Conservation (phyloP, 495 filamentous ascomycete species). For the Sporormia fimetaria region DNA sequence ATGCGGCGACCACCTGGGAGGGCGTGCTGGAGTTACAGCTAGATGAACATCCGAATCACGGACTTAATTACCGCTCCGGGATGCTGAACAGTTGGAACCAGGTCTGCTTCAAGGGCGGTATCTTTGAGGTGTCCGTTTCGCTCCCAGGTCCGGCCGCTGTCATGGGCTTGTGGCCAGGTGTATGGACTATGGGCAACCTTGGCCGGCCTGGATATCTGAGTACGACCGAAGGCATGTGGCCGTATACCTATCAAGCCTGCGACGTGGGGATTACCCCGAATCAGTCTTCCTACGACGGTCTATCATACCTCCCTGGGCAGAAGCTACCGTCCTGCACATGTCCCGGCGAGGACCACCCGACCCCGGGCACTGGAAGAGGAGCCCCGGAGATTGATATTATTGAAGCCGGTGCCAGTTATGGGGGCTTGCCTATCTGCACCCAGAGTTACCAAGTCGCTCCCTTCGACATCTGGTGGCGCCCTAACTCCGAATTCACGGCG, state of each 20-base stretch:
- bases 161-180: conserved; percentile 67
- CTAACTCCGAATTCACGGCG: conserved; percentile 45
- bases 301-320: conserved; percentile 62
- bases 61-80: conserved; percentile 57
- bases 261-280: conserved; percentile 68
- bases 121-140: conserved; percentile 64
- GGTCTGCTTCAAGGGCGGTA: conserved; percentile 67
- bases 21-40: conserved; percentile 51
- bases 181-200: conserved; percentile 71
- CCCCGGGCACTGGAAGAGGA: conserved; percentile 55
- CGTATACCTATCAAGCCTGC: conserved; percentile 65
- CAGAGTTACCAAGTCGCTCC: conserved; percentile 67
- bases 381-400: conserved; percentile 70
- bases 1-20: conserved; percentile 58
- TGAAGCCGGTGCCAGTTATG: conserved; percentile 52
- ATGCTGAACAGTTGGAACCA: conserved; percentile 83
- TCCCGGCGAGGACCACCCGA: conserved; percentile 54
- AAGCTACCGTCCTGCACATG: conserved; percentile 62
- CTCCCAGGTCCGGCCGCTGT: conserved; percentile 58
- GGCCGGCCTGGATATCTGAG: conserved; percentile 59
- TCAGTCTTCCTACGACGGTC: conserved; percentile 57
- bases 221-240: conserved; percentile 65
- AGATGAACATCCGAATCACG: conserved; percentile 56
- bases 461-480: conserved; percentile 67
- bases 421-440: conserved; percentile 39